A percentile compares a stretch with the other conserved stretches of the same genome.
These are phyloP conservation scores for Cubamyces sp. DNA, from an alignment of 768 basidiomycete genomes.

Conservation along the genomic window DNA sequence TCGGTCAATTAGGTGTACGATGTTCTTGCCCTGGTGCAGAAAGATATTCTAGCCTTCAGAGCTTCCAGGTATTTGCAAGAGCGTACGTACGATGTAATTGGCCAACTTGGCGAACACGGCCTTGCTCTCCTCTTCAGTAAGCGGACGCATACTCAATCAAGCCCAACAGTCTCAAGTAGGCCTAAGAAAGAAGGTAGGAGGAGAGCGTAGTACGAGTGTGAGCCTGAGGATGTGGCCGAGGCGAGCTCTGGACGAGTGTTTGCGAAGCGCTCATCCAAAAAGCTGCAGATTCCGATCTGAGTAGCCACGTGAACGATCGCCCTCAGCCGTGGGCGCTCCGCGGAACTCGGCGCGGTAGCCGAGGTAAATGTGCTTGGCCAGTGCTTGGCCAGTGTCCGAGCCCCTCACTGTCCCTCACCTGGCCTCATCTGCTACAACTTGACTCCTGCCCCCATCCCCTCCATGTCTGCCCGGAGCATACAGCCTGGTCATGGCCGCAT, in stretches of 20 bases:
- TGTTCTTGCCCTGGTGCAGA: slow-evolving; percentile 80
- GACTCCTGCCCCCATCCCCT: not conserved
- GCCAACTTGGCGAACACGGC: slow-evolving; percentile 95
- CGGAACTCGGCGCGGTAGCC: too few relatives aligned
- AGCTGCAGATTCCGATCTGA: slow-evolving; percentile 15
- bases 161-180: not conserved
- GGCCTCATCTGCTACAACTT: too few relatives aligned
- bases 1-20: slow-evolving; percentile 93
- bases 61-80: not conserved
- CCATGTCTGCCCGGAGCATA: slow-evolving; percentile 15
- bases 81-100: slow-evolving; percentile 83
- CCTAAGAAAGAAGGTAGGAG: slow-evolving; percentile 3
- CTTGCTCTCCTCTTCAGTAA: slow-evolving; percentile 97
- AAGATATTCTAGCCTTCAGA: not conserved
- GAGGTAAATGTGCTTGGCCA: too few relatives aligned
- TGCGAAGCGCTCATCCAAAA: slow-evolving; percentile 1
- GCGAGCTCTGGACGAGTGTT: too few relatives aligned
- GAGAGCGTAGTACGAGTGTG: not conserved
- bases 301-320: not conserved
- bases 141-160: slow-evolving; percentile 73
- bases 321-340: not conserved
- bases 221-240: too few relatives aligned
- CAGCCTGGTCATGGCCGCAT: slow-evolving; percentile 60
- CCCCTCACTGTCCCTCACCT: not conserved
- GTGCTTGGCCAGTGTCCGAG: not conserved